These are phyloP conservation scores for Trametes polyzona DNA, from an alignment of 1,284 basidiomycete genomes.

Conservation along the genomic window DNA sequence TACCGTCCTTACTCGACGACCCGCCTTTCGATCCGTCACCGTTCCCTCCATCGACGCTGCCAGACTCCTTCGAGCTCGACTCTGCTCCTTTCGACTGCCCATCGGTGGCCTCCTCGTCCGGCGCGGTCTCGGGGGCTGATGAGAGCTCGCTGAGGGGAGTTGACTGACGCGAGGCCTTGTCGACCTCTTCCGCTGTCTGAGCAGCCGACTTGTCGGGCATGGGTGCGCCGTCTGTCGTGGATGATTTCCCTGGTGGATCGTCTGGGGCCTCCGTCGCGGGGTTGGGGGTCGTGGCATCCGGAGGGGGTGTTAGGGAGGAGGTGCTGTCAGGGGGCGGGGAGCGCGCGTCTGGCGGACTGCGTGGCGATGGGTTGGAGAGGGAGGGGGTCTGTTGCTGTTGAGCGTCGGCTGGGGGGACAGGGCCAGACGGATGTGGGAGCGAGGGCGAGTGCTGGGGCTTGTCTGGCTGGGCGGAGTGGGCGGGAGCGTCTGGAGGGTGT, in stretches of 20 bases:
- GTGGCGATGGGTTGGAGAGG: conserved; percentile 29
- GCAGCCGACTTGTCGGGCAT: conserved; percentile 10
- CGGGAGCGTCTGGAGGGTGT: conserved; percentile 31
- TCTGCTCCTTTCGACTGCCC: conserved; percentile 31
- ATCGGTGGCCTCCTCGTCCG: conserved; percentile 38
- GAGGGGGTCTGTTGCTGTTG: conserved; percentile 25
- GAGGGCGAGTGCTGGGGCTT: conserved; percentile 7
- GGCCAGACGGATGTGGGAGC: conserved; percentile 16
- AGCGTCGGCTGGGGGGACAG: conserved; percentile 33
- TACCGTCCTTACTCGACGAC: conserved; percentile 1
- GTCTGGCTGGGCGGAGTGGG: conserved; percentile 30
- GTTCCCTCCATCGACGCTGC: conserved; percentile 27
- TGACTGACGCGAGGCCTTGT: conserved; percentile 50
- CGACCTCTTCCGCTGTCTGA: conserved; percentile 30
- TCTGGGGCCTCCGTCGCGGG: conserved; percentile 28
- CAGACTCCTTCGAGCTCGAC: conserved; percentile 27
- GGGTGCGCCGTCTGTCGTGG: conserved; percentile 1
- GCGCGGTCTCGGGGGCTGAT: conserved; percentile 52
- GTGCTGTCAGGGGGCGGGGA: conserved; percentile 33
- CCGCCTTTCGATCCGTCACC: conserved; percentile 10
- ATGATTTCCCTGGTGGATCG: conserved; percentile 16
- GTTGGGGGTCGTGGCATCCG: conserved; percentile 34
- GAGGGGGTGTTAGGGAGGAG: conserved; percentile 38
- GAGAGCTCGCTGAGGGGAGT: conserved; percentile 75
- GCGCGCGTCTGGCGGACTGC: conserved; percentile 30